Evolutionary conservation across 1,139 yeast species (phyloP).

Genomic region (Candida sp.): DNA sequence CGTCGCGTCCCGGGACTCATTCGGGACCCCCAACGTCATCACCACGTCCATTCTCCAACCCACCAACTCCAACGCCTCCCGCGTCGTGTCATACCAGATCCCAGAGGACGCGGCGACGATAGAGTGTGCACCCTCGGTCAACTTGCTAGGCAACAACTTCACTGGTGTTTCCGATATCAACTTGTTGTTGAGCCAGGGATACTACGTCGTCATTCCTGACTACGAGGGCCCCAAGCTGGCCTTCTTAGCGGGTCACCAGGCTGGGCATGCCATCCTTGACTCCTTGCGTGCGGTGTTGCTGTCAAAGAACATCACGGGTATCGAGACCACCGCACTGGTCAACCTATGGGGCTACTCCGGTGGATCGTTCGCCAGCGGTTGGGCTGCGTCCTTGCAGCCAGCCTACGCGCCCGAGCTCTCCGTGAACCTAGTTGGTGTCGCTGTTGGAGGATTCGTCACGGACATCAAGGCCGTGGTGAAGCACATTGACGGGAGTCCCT

Average conservation of each 20-base stretch:
- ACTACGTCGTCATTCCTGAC: slow-evolving; percentile 39
- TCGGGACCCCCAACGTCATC: slow-evolving; percentile 32
- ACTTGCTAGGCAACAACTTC: slow-evolving; percentile 7
- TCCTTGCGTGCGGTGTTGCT: slow-evolving; percentile 32
- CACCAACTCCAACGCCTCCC: slow-evolving; percentile 23
- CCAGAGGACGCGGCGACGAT: slow-evolving; percentile 16
- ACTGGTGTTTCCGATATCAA: slow-evolving; percentile 12
- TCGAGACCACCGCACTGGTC: slow-evolving; percentile 27
- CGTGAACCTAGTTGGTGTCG: slow-evolving; percentile 27
- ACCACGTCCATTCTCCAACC: slow-evolving; percentile 39
- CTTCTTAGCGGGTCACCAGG: slow-evolving; percentile 33
- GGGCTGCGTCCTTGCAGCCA: slow-evolving; percentile 41
- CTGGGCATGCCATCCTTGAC: slow-evolving; percentile 37
- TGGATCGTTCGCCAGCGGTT: slow-evolving; percentile 40
- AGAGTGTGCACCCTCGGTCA: slow-evolving; percentile 19
- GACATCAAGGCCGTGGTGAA: slow-evolving; percentile 24
- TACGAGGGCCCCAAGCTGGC: slow-evolving; percentile 32
- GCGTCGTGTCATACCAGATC: slow-evolving; percentile 22
- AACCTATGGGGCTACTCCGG: slow-evolving; percentile 46
- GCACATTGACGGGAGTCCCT: slow-evolving; percentile 23
- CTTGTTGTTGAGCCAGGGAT: slow-evolving; percentile 31
- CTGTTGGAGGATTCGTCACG: slow-evolving; percentile 35
- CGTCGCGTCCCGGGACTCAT: slow-evolving; percentile 34
- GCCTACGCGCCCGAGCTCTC: slow-evolving; percentile 34
- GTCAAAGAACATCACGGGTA: slow-evolving; percentile 29